Percentiles rank a stretch among this genome's conserved stretches.
These are phyloP conservation scores for Pistacia atlantica DNA, from an alignment of 345 rosid genomes.

Conservation along the genomic window DNA sequence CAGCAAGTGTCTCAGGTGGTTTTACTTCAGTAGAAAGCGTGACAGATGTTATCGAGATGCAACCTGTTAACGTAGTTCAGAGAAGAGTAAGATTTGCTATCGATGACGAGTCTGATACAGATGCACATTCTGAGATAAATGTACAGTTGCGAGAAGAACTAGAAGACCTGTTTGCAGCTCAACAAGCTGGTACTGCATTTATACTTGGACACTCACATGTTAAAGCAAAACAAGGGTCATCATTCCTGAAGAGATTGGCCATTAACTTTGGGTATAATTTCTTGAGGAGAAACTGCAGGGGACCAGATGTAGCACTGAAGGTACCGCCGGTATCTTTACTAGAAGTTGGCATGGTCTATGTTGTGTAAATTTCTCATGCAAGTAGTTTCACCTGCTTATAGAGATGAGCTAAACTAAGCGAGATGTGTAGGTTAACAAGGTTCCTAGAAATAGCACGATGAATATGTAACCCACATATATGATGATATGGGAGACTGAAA, in stretches of 20 bases:
- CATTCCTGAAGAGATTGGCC: constrained; percentile 74
- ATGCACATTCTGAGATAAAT: constrained; percentile 28
- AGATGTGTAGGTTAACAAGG: neutral
- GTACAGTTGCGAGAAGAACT: constrained; percentile 61
- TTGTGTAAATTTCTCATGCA: constrained; percentile 41
- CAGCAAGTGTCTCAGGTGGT: constrained; percentile 71
- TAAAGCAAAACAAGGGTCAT: constrained; percentile 91
- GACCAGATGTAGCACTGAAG: constrained; percentile 86
- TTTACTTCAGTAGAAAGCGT: constrained; percentile 68
- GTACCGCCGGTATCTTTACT: constrained; percentile 87
- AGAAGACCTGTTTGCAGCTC: constrained; percentile 66
- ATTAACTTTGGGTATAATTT: constrained; percentile 81
- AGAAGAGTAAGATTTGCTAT: constrained; percentile 76
- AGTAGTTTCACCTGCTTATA: constrained; percentile 6
- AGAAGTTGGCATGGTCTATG: constrained; percentile 98
- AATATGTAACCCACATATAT: neutral
- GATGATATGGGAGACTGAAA: neutral
- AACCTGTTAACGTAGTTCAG: constrained; percentile 28
- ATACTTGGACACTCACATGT: constrained; percentile 94
- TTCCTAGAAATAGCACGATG: neutral
- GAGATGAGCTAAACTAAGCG: neutral
- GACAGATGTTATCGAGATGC: constrained; percentile 74
- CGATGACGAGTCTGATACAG: constrained; percentile 47
- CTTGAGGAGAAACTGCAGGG: constrained; percentile 89
- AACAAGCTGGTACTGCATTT: constrained; percentile 85